Percentiles rank a stretch among this genome's conserved stretches.
Evolutionary conservation across 257 asterid genomes (phyloP).

Genomic region (Nyctanthes arbortristis): DNA sequence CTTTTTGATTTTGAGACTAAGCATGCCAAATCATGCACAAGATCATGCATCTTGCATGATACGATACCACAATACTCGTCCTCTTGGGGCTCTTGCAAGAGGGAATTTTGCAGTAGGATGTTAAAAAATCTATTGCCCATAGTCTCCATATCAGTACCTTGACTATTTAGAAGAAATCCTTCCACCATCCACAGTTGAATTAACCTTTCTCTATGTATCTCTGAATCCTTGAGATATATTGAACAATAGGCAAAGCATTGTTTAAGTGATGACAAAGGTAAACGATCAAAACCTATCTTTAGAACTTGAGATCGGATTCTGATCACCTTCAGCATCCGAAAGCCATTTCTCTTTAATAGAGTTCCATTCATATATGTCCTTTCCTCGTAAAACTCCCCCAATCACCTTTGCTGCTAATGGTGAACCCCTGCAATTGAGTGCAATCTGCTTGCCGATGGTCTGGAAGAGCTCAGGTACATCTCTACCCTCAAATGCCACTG

Average conservation of each 20-base stretch:
- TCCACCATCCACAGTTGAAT: slow-evolving; percentile 23
- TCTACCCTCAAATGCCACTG: neutral
- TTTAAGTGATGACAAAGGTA: no score
- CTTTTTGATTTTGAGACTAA: slow-evolving; percentile 17
- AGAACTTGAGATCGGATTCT: slow-evolving; percentile 8
- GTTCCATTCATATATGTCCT: neutral
- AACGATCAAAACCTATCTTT: slow-evolving; percentile 28
- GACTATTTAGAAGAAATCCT: slow-evolving; percentile 15
- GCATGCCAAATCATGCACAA: slow-evolving; percentile 39
- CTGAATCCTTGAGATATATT: slow-evolving; percentile 3
- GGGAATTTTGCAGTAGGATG: neutral
- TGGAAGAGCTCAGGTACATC: neutral
- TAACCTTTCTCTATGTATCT: neutral
- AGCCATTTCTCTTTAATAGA: neutral
- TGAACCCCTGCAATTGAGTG: no score
- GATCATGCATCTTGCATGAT: slow-evolving; percentile 31
- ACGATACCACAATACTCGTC: slow-evolving; percentile 10
- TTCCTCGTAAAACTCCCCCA: no score
- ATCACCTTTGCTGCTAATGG: no score
- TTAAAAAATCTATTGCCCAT: neutral
- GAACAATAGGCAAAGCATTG: slow-evolving; percentile 36
- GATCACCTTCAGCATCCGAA: neutral
- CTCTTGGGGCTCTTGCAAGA: slow-evolving; percentile 19
- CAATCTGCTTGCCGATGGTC: neutral
- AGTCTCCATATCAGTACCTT: slow-evolving; percentile 4